Evolutionary conservation across 768 basidiomycete genomes (phyloP).

Genomic region (Hericium rajendrae): DNA sequence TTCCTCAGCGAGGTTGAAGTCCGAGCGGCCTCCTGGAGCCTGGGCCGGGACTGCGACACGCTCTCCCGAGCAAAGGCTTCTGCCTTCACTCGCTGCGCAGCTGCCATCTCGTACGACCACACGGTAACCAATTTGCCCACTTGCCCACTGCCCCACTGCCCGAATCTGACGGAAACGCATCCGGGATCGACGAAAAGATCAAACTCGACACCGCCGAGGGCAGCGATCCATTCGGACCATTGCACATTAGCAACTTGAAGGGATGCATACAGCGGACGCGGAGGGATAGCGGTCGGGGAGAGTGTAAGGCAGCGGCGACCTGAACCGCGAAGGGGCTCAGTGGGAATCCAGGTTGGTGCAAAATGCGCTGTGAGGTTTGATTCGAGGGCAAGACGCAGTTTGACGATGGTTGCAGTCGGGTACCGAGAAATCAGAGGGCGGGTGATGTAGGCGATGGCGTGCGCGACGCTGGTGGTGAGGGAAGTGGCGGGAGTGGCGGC

Average conservation of each 20-base stretch:
- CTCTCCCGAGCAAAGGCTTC: constrained; percentile 6
- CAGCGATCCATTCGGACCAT: constrained; percentile 74
- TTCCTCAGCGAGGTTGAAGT: constrained; percentile 17
- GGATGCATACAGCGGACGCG: constrained; percentile 60
- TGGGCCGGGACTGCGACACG: constrained; percentile 14
- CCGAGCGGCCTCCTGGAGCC: constrained; percentile 11
- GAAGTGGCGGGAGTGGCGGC: constrained; percentile 30
- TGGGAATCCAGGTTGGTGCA: constrained; percentile 54
- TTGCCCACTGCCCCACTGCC: constrained; percentile 29
- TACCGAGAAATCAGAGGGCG: constrained; percentile 49
- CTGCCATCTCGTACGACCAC: constrained; percentile 49
- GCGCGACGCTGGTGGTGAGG: constrained; percentile 61
- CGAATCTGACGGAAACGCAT: constrained; percentile 59
- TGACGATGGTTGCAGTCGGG: constrained; percentile 52
- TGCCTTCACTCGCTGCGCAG: constrained; percentile 17
- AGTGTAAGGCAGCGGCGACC: constrained; percentile 68
- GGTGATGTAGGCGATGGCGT: constrained; percentile 68
- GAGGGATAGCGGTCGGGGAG: constrained; percentile 59
- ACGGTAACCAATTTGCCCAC: constrained; percentile 42
- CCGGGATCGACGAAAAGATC: constrained; percentile 80
- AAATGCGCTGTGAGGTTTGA: constrained; percentile 64
- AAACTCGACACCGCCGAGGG: constrained; percentile 60
- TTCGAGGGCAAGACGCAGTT: constrained; percentile 64
- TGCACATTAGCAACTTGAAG: constrained; percentile 62
- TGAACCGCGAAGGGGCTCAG: constrained; percentile 58